phyloP scores from a whole-genome alignment of 2,329 filamentous ascomycete genomes.

The Penicillium sp. region DNA sequence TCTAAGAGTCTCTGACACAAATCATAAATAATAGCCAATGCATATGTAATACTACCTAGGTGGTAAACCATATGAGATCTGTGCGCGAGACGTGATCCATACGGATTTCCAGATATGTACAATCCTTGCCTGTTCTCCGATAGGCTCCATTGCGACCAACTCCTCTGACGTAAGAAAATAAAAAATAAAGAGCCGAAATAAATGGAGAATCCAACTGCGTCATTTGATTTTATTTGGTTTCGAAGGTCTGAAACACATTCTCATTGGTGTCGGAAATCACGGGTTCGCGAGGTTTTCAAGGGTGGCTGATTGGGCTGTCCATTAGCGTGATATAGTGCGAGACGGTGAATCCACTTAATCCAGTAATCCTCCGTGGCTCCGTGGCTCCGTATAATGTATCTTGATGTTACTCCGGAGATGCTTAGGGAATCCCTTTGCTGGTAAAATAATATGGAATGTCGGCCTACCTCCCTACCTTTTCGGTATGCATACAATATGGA shows the following conservation, averaged over 20 bases:
- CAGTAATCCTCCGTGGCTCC: background rate
- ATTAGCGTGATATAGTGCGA: constrained; percentile 1
- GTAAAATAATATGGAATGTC: background rate
- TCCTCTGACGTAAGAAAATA: background rate
- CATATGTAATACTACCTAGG: background rate
- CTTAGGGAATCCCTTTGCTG: background rate
- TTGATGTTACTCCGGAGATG: background rate
- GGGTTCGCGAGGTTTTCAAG: background rate
- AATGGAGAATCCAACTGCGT: background rate
- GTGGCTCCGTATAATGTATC: background rate
- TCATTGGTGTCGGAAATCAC: background rate
- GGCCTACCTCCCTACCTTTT: background rate
- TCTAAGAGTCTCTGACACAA: background rate
- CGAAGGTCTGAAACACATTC: background rate
- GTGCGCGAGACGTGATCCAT: background rate
- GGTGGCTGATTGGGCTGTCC: background rate
- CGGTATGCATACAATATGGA: background rate
- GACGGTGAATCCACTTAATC: background rate
- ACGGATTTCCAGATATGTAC: background rate
- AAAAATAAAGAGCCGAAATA: background rate
- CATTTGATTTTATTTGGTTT: background rate
- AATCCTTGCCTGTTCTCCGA: background rate
- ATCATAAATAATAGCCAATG: background rate
- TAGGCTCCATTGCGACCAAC: background rate
- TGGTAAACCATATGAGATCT: background rate